Evolutionary conservation across 1,284 basidiomycete genomes (phyloP).

Genomic region (Erythrobasidium hasegawianum): DNA sequence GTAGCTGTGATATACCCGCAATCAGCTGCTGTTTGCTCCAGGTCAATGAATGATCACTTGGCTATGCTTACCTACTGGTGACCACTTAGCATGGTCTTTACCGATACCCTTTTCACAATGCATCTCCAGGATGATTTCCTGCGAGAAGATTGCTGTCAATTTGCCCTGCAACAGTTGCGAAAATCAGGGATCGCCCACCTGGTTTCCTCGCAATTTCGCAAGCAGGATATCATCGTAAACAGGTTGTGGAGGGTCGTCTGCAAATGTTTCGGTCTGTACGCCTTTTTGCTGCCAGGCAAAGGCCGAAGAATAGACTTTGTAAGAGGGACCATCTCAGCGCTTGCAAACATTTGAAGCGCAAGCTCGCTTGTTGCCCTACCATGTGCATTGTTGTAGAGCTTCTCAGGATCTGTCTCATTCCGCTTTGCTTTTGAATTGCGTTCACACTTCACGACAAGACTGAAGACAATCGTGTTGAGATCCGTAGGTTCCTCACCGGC

Average conservation of each 20-base stretch:
- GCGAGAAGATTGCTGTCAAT: conserved; percentile 49
- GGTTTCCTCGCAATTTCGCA: conserved; percentile 86
- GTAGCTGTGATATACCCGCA: conserved; percentile 61
- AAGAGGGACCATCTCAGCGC: neutral
- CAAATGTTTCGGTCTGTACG: conserved; percentile 61
- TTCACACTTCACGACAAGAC: conserved; percentile 28
- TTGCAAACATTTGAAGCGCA: neutral
- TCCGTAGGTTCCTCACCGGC: conserved; percentile 57
- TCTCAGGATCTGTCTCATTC: conserved; percentile 21
- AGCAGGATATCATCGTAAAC: conserved; percentile 83
- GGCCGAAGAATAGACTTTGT: conserved; percentile 67
- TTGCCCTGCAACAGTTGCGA: no score
- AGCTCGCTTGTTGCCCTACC: neutral
- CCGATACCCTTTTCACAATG: conserved; percentile 95
- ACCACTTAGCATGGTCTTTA: conserved; percentile 95
- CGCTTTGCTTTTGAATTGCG: neutral
- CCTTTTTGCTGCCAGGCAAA: conserved; percentile 80
- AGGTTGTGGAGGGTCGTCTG: conserved; percentile 59
- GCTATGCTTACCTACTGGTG: conserved; percentile 88
- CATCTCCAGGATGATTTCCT: conserved; percentile 75
- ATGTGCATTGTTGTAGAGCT: conserved; percentile 27
- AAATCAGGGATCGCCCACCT: conserved; percentile 47
- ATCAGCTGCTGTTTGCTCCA: no score
- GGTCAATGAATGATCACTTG: no score
- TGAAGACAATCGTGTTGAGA: conserved; percentile 87